Evolutionary conservation across 2,329 filamentous ascomycete genomes (phyloP), one percentile per base, ranked within the genome.

Genomic region (Cytospora paraplurivora): DNA sequence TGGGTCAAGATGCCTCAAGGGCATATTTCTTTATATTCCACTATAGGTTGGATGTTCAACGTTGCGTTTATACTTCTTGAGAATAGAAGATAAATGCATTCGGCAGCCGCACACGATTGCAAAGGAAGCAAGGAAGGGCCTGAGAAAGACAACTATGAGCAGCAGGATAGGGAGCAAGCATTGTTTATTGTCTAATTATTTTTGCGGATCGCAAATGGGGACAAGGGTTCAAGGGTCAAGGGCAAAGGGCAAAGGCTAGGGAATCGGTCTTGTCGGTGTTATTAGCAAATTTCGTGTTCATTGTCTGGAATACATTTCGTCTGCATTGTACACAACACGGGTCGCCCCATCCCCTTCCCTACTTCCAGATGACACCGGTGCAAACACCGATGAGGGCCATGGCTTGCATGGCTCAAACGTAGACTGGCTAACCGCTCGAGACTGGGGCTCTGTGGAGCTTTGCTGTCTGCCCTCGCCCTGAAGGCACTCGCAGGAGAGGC

Each of bases 151-250:
- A 44, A 13, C 17, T 27, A 27, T 27, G 27, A 27, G 27, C 38
- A 6, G 38, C 17, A 49, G 44, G 35, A 41, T 21, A 52, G 38
- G 38, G 27, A 57, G 54, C 38, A 57, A 56, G 64, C 61, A 64
- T 64, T 56, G 64, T 58, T 59, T 66, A 64, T 56, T 54, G 54
- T 66, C 51, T 66, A 64, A 64, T 66, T 17, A 35, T 66, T 63
- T 21, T 56, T 47, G 60, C 44, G 37, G 47, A 47, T 55, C 21
- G 58, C 60, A 44, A 58, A 44, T 53, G 27, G 19, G 37, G 53
- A 21, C 17, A 34, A 27, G 34, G 53, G 34, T 10, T 15, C 32
- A 38, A 55, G n/a, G 52, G 27, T 7, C 21, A 6, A 7, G 27
- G 52, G 33, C 33, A 15, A 55, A 6, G 47, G 54, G 27, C 27